Conservation (phyloP, 768 basidiomycete species). For the Erythrobasidium yunnanense region DNA sequence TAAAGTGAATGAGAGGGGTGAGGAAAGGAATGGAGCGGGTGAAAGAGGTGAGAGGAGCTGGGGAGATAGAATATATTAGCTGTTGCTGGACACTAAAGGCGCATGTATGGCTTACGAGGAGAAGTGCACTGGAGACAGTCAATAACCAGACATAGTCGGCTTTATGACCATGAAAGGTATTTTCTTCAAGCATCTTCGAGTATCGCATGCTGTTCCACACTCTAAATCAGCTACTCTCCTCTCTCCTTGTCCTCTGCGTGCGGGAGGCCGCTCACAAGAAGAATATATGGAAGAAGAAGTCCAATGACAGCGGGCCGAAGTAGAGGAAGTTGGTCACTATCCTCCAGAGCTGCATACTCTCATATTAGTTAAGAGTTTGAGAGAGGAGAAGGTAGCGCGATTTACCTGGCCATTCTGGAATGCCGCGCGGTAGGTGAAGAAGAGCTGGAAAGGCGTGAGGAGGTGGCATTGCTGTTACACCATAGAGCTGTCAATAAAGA, state of each 20-base stretch:
- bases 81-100: conserved; percentile 9
- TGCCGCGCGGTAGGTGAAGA: conserved; percentile 34
- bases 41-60: conserved; percentile 35
- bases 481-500: neutral
- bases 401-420: conserved; percentile 36
- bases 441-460: conserved; percentile 37
- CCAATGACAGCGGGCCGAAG: conserved; percentile 83
- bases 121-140: conserved; percentile 66
- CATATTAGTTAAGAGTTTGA: neutral
- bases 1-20: conserved; percentile 48
- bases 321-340: conserved; percentile 45
- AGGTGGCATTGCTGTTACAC: conserved; percentile 36
- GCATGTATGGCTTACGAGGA: conserved; percentile 56
- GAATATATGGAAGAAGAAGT: conserved; percentile 93
- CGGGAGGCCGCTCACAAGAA: conserved; percentile 66
- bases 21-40: conserved; percentile 54
- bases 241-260: neutral
- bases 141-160: conserved; percentile 96
- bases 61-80: neutral
- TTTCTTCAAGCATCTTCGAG: conserved; percentile 91
- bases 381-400: neutral
- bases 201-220: conserved; percentile 65
- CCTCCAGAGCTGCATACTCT: conserved; percentile 28
- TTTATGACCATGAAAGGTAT: conserved; percentile 75
- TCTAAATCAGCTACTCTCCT: conserved; percentile 39